Conservation (phyloP, 768 basidiomycete species). For the Paxillus ammoniavirescens region DNA sequence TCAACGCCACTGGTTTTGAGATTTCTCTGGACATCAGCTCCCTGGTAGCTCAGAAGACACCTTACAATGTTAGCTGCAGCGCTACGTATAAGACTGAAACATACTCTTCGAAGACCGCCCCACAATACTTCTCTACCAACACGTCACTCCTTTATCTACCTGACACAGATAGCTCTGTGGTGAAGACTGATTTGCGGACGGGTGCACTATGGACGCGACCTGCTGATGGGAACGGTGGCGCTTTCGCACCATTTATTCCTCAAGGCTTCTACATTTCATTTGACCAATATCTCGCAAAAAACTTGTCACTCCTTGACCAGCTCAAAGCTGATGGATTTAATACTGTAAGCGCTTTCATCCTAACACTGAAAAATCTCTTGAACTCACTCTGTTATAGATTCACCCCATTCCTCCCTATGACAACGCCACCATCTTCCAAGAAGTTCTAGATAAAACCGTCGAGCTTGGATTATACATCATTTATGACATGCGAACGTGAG, state of each 20-base stretch:
- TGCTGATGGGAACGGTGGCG: slow-evolving; percentile 16
- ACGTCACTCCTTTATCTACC: slow-evolving; percentile 42
- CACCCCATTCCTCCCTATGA: slow-evolving; percentile 72
- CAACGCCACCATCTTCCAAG: slow-evolving; percentile 41
- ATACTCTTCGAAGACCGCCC: not conserved
- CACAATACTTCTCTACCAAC: slow-evolving; percentile 32
- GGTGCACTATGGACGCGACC: slow-evolving; percentile 43
- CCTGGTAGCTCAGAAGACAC: slow-evolving; percentile 26
- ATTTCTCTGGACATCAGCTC: slow-evolving; percentile 32
- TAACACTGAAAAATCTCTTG: not conserved
- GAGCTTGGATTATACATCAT: slow-evolving; percentile 55
- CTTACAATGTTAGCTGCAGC: slow-evolving; percentile 35
- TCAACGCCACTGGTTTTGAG: slow-evolving; percentile 38
- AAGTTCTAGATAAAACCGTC: slow-evolving; percentile 17
- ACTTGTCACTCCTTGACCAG: slow-evolving; percentile 51
- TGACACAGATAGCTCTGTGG: slow-evolving; percentile 35
- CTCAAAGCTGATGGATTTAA: slow-evolving; percentile 55
- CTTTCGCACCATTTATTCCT: slow-evolving; percentile 49
- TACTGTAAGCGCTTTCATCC: slow-evolving; percentile 14
- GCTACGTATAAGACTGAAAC: slow-evolving; percentile 24
- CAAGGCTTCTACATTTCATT: slow-evolving; percentile 75
- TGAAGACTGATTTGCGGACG: slow-evolving; percentile 48
- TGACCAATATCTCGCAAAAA: slow-evolving; percentile 48
- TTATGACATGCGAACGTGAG: slow-evolving; percentile 73
- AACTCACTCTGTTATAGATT: slow-evolving; percentile 43